phyloP scores from a whole-genome alignment of 352 stramenopile species.

The Pythium brachiatum region DNA sequence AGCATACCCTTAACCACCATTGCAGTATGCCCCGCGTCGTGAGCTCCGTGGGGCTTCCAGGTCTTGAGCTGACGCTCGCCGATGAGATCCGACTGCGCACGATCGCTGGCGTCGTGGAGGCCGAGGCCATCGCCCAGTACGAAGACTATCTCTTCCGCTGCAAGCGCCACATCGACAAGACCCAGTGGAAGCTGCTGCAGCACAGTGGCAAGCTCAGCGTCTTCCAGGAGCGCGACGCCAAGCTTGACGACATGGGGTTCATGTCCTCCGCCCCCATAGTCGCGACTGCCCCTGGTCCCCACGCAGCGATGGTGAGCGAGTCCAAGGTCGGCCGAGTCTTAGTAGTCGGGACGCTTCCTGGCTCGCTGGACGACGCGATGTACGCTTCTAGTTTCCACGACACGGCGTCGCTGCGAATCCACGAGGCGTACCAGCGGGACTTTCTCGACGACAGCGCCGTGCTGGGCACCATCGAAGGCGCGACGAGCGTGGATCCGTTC shows the following conservation, averaged over 20 bases:
- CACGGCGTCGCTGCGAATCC: constrained; percentile 33
- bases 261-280: not conserved
- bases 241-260: constrained; percentile 10
- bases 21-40: constrained; percentile 26
- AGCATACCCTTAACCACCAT: too few species aligned
- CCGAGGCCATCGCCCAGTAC: constrained; percentile 36
- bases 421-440: constrained; percentile 38
- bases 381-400: constrained; percentile 46
- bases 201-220: constrained; percentile 33
- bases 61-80: constrained; percentile 29
- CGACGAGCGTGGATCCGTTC: constrained; percentile 30
- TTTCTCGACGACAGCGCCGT: constrained; percentile 29
- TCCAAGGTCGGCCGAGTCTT: constrained; percentile 16
- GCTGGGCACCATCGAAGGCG: constrained; percentile 26
- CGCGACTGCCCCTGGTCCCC: not conserved
- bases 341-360: constrained; percentile 30
- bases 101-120: constrained; percentile 25
- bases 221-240: constrained; percentile 26
- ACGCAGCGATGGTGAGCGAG: not conserved
- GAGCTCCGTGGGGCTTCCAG: constrained; percentile 30
- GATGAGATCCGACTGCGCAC: constrained; percentile 32
- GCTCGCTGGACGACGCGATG: constrained; percentile 50
- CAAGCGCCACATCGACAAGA: constrained; percentile 28
- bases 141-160: constrained; percentile 33
- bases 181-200: constrained; percentile 42